Conservation (phyloP, 2,329 filamentous ascomycete genomes). For the Colletotrichum simmondsii region DNA sequence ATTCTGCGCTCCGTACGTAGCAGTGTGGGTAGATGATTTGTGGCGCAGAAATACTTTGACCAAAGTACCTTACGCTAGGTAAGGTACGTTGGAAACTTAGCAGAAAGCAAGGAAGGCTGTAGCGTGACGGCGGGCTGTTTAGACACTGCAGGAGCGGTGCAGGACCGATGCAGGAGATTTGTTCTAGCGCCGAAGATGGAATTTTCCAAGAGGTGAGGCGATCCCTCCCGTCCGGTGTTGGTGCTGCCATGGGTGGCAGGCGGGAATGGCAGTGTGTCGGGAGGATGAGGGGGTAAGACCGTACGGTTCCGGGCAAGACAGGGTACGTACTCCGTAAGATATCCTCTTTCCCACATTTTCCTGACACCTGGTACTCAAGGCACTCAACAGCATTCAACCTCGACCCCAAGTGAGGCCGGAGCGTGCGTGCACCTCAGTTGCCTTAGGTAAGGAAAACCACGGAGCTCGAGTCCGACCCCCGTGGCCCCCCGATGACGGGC, state of each 20-base stretch:
- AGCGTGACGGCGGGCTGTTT: background rate
- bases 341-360: too few relatives aligned
- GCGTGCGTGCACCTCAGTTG: too few relatives aligned
- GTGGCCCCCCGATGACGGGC: background rate
- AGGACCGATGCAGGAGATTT: constrained; percentile 22
- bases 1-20: too few relatives aligned
- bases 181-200: constrained; percentile 32
- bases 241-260: background rate
- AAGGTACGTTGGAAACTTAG: background rate
- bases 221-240: background rate
- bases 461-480: background rate
- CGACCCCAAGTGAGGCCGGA: too few relatives aligned
- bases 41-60: background rate
- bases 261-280: background rate
- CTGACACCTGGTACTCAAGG: too few relatives aligned
- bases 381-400: too few relatives aligned
- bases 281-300: background rate
- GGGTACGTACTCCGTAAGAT: too few relatives aligned
- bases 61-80: background rate
- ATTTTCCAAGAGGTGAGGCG: constrained; percentile 22
- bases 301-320: too few relatives aligned
- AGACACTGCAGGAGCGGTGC: background rate
- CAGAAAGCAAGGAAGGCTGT: background rate
- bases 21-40: background rate
- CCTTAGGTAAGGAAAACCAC: too few relatives aligned